These are phyloP conservation scores for Fusarium setosum DNA, from an alignment of 2,329 filamentous ascomycete genomes.

Conservation along the genomic window DNA sequence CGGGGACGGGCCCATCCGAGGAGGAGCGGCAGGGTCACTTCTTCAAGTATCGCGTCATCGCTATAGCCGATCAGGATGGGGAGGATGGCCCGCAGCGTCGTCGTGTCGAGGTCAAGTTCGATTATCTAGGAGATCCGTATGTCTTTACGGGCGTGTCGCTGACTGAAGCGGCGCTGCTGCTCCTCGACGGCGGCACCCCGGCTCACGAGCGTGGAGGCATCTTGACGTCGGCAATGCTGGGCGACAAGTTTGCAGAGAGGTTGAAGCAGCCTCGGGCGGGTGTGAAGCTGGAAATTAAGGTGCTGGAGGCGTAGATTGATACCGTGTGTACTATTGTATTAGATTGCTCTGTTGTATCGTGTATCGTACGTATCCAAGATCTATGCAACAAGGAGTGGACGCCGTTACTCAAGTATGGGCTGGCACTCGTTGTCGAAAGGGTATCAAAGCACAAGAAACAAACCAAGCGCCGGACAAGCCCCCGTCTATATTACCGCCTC, in stretches of 20 bases:
- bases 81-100: neutral
- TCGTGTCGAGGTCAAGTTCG: conserved; percentile 23
- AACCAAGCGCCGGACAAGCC: conserved; percentile 1
- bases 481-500: conserved; percentile 13
- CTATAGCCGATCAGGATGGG: conserved; percentile 12
- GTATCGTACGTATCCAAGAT: conserved; percentile 18
- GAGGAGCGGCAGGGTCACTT: conserved; percentile 12
- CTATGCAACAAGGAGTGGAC: conserved; percentile 12
- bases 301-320: neutral
- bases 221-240: conserved; percentile 32
- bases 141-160: conserved; percentile 32
- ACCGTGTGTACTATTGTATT: neutral
- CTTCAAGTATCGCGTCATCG: conserved; percentile 29
- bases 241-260: conserved; percentile 21
- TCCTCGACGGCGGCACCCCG: conserved; percentile 21
- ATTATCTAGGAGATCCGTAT: conserved; percentile 31
- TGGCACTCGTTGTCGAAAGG: conserved; percentile 33
- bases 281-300: conserved; percentile 20
- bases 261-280: conserved; percentile 14
- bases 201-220: conserved; percentile 29
- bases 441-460: conserved; percentile 39
- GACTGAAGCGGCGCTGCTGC: conserved; percentile 31
- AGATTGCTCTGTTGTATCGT: conserved; percentile 9
- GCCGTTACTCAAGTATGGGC: conserved; percentile 7
- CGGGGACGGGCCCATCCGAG: conserved; percentile 30